Base-by-base conservation (phyloP, 805 yeast species). In the Gaillardinia entomophila region DNA sequence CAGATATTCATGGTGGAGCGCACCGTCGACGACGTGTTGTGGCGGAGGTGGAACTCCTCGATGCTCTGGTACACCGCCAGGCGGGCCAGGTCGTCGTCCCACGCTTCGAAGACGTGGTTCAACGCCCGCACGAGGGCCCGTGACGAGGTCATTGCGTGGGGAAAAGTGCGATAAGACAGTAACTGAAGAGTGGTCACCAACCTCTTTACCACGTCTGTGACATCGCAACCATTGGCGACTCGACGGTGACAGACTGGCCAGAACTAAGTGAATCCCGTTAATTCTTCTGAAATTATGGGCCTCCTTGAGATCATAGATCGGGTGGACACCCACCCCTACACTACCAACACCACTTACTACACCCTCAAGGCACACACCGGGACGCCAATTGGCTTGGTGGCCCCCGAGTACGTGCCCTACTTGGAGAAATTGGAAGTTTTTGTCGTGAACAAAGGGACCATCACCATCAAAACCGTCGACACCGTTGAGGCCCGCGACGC, bases 401-500 rank as follows among this genome's bases (percentile, higher is more conserved):
- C 49, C 3, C 45, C 49, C 3, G 34, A 36, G 16, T 43, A 56
- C 16, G 67, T 57, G 5, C 8, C 8, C n/a, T n/a, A n/a, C n/a
- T n/a, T n/a, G n/a, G n/a, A 12, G 14, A 20, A 32, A n/a, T 17
- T 6, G 7, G 32, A 13, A 32, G 31, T 28, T 27, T 22, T 30
- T n/a, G 27, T 13, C 13, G 22, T 32, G 4, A n/a, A n/a, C n/a
- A 19, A 26, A 3, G 49, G 49, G 24, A 44, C 43, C 1, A 60
- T 75, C 2, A 36, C 36, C 2, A 48, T 74, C 5, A 24, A 38
- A 4, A 20, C 53, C 0, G 48, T 62, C 15, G 51, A 60, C 34
- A 60, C 71, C 0, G 27, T 68, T 18, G 76, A 71, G 16, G 46
- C 48, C 22, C 48, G 82, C 40, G 66, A 58, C 32, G 36, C 34